Percentiles rank a stretch among this genome's conserved stretches.
Conservation (phyloP, 192 early-diverging fungal species). For the Rhizoclosmatium globosum region DNA sequence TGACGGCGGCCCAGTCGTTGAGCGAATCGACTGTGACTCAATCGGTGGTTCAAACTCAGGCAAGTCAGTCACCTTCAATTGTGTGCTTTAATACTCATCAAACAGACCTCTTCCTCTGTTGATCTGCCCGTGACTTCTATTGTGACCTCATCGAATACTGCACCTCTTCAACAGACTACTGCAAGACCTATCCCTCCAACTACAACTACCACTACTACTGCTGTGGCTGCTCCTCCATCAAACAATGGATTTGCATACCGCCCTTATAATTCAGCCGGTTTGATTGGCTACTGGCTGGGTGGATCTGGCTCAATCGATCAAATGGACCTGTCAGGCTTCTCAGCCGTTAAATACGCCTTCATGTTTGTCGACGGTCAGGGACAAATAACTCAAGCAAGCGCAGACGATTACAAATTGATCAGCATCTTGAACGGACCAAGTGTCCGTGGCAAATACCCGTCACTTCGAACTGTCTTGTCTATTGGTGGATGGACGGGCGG, state of each 20-base stretch:
- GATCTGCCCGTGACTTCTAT: no score
- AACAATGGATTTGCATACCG: not conserved
- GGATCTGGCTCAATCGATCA: conserved; percentile 4
- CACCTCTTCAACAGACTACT: no score
- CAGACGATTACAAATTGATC: not conserved
- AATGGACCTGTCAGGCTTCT: conserved; percentile 1
- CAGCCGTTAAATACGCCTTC: conserved; percentile 14
- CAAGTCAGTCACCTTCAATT: no score
- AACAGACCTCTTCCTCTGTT: no score
- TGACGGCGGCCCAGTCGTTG: no score
- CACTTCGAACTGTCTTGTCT: conserved; percentile 9
- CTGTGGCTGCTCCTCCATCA: not conserved
- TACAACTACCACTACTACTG: not conserved
- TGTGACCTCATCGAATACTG: no score
- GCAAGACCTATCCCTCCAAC: not conserved
- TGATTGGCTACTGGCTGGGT: conserved; percentile 30
- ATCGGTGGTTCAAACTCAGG: no score
- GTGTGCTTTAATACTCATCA: no score
- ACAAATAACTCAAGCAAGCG: not conserved
- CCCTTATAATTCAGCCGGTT: not conserved
- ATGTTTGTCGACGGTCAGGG: not conserved
- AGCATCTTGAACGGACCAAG: not conserved
- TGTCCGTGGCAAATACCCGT: conserved; percentile 1
- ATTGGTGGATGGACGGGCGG: conserved; percentile 40
- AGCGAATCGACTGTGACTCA: no score